Conservation (phyloP, 2,329 filamentous ascomycete species). For the Claviceps sp. region DNA sequence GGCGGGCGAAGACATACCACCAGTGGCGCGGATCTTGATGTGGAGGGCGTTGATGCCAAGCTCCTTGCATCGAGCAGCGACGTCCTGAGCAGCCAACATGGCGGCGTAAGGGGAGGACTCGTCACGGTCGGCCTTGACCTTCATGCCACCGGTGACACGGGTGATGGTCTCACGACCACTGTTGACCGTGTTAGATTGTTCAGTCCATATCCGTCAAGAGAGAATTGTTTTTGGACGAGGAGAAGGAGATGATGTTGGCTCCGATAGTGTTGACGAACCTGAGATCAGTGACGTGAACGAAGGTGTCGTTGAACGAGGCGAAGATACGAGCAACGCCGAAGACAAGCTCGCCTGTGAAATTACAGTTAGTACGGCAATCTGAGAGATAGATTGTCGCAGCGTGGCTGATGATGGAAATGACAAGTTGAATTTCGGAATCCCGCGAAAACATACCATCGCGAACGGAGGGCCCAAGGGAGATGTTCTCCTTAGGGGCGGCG, state of each 20-base stretch:
- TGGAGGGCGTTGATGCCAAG: conserved; percentile 79
- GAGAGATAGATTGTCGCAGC: no score
- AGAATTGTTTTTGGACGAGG: no score
- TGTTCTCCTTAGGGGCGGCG: conserved; percentile 84
- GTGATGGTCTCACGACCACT: conserved; percentile 99
- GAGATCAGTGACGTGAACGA: conserved; percentile 99
- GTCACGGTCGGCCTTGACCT: conserved; percentile 99
- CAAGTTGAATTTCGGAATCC: background rate
- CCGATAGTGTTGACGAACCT: conserved; percentile 42
- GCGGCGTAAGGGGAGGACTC: conserved; percentile 99
- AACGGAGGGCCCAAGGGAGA: conserved; percentile 93
- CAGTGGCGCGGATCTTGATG: conserved; percentile 99
- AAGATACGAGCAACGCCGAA: conserved; percentile 96
- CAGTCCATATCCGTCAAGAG: background rate
- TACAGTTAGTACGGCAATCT: conserved; percentile 7
- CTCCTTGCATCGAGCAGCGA: conserved; percentile 72
- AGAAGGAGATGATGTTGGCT: background rate
- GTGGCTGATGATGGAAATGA: background rate
- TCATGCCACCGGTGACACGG: conserved; percentile 99
- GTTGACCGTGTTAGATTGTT: conserved; percentile 20
- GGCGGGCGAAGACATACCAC: conserved; percentile 48
- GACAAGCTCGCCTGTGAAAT: conserved; percentile 69
- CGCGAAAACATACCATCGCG: conserved; percentile 60
- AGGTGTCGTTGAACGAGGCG: conserved; percentile 86
- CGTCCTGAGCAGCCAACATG: conserved; percentile 99